phyloP scores from a whole-genome alignment of 768 basidiomycete species.

The Porpolomopsis calyptriformis region DNA sequence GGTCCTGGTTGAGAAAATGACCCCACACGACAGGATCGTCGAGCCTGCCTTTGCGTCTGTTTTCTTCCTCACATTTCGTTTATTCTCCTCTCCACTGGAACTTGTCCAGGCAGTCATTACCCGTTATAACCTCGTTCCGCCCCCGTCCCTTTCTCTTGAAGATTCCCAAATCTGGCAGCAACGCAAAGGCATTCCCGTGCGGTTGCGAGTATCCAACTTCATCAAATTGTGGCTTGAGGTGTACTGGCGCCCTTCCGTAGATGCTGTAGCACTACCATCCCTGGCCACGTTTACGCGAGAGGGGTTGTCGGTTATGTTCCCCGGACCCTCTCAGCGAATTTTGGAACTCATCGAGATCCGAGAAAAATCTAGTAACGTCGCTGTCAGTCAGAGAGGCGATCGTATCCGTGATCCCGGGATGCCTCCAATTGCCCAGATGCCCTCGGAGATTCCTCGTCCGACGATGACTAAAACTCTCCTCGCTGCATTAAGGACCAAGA shows the following conservation, averaged over 20 bases:
- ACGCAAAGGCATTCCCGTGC: conserved; percentile 79
- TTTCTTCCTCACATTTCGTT: conserved; percentile 92
- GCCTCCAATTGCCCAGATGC: conserved; percentile 37
- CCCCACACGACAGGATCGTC: conserved; percentile 85
- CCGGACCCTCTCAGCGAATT: conserved; percentile 62
- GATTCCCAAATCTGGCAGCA: conserved; percentile 73
- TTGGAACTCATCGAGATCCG: conserved; percentile 55
- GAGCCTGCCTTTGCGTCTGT: conserved; percentile 79
- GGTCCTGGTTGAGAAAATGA: conserved; percentile 94
- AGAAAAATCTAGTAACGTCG: conserved; percentile 33
- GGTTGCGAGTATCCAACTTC: conserved; percentile 84
- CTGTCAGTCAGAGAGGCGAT: conserved; percentile 49
- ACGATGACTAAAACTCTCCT: conserved; percentile 75
- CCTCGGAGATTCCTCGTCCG: conserved; percentile 75
- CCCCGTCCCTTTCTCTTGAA: conserved; percentile 42
- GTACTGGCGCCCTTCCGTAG: conserved; percentile 75
- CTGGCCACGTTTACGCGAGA: conserved; percentile 54
- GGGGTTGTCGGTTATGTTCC: conserved; percentile 51
- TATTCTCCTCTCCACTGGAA: conserved; percentile 72
- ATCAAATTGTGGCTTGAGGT: conserved; percentile 90
- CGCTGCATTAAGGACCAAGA: conserved; percentile 52
- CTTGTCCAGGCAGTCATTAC: conserved; percentile 68
- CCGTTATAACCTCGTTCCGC: conserved; percentile 75
- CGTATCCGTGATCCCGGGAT: conserved; percentile 67
- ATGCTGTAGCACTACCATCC: conserved; percentile 50